Evolutionary conservation across 495 filamentous ascomycete species (phyloP).

Genomic region (Aspergillus avenaceus): DNA sequence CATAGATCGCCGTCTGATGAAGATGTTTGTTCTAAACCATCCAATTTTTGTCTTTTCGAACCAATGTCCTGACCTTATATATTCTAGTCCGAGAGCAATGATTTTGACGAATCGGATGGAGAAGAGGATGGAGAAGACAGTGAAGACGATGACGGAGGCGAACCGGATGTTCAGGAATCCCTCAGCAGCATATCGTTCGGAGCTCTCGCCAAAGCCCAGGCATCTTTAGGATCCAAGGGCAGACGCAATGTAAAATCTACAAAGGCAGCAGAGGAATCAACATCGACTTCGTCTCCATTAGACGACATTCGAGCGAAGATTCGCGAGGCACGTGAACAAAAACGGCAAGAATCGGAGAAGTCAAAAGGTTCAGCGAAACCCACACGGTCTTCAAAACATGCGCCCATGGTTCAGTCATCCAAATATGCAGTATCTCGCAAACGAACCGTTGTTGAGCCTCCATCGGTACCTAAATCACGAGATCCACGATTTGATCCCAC

Average conservation of each 20-base stretch:
- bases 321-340: slow-evolving; percentile 43
- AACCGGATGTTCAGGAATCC: slow-evolving; percentile 38
- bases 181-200: slow-evolving; percentile 72
- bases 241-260: slow-evolving; percentile 19
- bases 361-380: slow-evolving; percentile 34
- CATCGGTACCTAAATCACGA: slow-evolving; percentile 42
- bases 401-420: slow-evolving; percentile 73
- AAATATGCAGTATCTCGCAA: slow-evolving; percentile 77
- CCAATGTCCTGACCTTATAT: background rate
- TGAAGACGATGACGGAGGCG: slow-evolving; percentile 22
- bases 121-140: slow-evolving; percentile 6
- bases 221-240: slow-evolving; percentile 49
- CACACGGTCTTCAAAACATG: slow-evolving; percentile 76
- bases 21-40: slow-evolving; percentile 17
- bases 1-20: slow-evolving; percentile 13
- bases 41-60: background rate
- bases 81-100: slow-evolving; percentile 9
- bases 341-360: slow-evolving; percentile 24
- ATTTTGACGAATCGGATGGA: slow-evolving; percentile 18
- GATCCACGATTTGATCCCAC: slow-evolving; percentile 86
- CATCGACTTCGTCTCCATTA: slow-evolving; percentile 22
- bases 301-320: slow-evolving; percentile 37
- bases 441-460: slow-evolving; percentile 63
- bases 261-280: slow-evolving; percentile 9
- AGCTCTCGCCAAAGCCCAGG: slow-evolving; percentile 79